Percentiles rank a stretch among this genome's conserved stretches.
Conservation (phyloP, 2,329 filamentous ascomycete genomes). For the Calycina marina region DNA sequence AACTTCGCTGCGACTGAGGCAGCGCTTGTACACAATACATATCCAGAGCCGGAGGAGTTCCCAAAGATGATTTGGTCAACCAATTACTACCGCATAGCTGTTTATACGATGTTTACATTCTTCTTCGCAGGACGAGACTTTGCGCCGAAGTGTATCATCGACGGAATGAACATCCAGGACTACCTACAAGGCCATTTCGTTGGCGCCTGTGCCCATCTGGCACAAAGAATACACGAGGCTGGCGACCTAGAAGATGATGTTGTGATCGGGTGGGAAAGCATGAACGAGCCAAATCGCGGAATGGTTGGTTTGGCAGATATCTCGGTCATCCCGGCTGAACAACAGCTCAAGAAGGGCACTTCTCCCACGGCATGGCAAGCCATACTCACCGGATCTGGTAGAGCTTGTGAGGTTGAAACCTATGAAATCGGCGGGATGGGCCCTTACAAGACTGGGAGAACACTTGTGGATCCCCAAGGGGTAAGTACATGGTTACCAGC, state of each 20-base stretch:
- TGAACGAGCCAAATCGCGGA: slow-evolving; percentile 90
- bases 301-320: slow-evolving; percentile 74
- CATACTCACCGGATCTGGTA: slow-evolving; percentile 78
- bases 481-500: slow-evolving; percentile 69
- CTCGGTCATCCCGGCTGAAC: slow-evolving; percentile 66
- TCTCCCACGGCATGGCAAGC: slow-evolving; percentile 91
- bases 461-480: slow-evolving; percentile 77
- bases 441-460: slow-evolving; percentile 74
- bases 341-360: slow-evolving; percentile 84
- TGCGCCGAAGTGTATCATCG: slow-evolving; percentile 88
- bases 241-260: slow-evolving; percentile 76
- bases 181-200: slow-evolving; percentile 83
- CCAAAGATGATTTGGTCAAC: slow-evolving; percentile 99
- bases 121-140: slow-evolving; percentile 89
- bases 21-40: slow-evolving; percentile 89
- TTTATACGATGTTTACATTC: slow-evolving; percentile 82
- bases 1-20: slow-evolving; percentile 78
- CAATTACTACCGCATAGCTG: slow-evolving; percentile 80
- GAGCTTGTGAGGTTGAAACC: slow-evolving; percentile 75
- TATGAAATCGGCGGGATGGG: slow-evolving; percentile 93
- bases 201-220: slow-evolving; percentile 64
- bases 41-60: slow-evolving; percentile 67
- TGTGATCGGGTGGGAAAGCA: slow-evolving; percentile 87
- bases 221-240: slow-evolving; percentile 73
- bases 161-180: slow-evolving; percentile 92